A percentile compares a stretch with the other conserved stretches of the same genome.
These are phyloP conservation scores for Paraglomus occultum DNA, from an alignment of 192 early-diverging fungal species.

Conservation along the genomic window DNA sequence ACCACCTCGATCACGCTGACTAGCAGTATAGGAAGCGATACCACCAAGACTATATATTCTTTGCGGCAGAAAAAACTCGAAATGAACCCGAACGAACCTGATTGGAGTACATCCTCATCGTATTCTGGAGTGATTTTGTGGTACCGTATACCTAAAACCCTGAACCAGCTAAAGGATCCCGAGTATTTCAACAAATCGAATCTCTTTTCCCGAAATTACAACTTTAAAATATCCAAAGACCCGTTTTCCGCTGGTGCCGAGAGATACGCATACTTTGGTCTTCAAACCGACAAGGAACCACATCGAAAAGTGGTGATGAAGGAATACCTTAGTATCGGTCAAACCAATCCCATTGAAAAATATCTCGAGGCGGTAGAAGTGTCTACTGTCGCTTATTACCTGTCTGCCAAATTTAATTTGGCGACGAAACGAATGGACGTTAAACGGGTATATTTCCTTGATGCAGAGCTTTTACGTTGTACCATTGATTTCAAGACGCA, in stretches of 20 bases:
- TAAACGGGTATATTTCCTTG: slow-evolving; percentile 2
- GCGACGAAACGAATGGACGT: not conserved
- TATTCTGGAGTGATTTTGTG: not conserved
- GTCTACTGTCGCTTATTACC: slow-evolving; percentile 4
- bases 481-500: not conserved
- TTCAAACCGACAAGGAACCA: not conserved
- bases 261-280: slow-evolving; percentile 22
- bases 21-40: not conserved
- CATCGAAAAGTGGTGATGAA: not conserved
- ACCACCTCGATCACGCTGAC: slow-evolving; percentile 1
- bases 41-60: not conserved
- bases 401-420: slow-evolving; percentile 1
- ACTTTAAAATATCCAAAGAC: not conserved
- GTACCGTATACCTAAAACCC: not conserved
- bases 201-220: not conserved
- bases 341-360: slow-evolving; percentile 1
- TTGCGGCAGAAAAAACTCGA: not conserved
- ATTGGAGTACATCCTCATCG: not conserved
- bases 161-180: not conserved
- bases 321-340: not conserved
- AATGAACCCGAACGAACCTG: slow-evolving; percentile 1
- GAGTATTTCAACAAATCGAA: slow-evolving; percentile 2
- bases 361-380: slow-evolving; percentile 14
- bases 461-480: not conserved
- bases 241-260: slow-evolving; percentile 20